Base-by-base conservation (phyloP, 768 basidiomycete species). In the Panellus pusillus region DNA sequence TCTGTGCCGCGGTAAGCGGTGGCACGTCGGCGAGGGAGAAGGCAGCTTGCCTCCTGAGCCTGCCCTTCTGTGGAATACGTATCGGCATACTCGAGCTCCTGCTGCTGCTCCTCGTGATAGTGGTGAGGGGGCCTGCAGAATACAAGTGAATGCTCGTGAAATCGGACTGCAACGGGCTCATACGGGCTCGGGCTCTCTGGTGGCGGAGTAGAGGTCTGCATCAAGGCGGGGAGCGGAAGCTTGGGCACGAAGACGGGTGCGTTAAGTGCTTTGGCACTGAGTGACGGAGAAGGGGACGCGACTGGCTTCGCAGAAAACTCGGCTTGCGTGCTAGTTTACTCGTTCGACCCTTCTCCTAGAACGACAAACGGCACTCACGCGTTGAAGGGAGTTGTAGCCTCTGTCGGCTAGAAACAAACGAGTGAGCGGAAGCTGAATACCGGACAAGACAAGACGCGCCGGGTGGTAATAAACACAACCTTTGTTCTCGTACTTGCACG, bases 231-330 rank as follows among this genome's bases (percentile, higher is more conserved):
- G 59, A 52, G 65, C 54, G 29, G 70, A 59, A 24, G 72, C 67
- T 89, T 91, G 17, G 91, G 91, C 18, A 93, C 82, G 57, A 93
- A 93, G 39, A 93, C 83, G 32, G 91, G 89, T 1, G 91, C 91
- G 66, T 92, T 89, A 49, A 91, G 79, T 3, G 88, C 87, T 58
- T 87, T 81, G 40, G 86, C 78, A 3, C 82, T 78, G 12, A 77
- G 70, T 4, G 69, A 77, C 65, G 13, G 75, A 57, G 9, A 68
- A 63, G 37, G 31, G 7, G 31, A 18, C 4, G 50, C 29, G 42
- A 50, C 24, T 17, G 65, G 62, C 47, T 63, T 63, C 31, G 72
- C 66, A 28, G 81, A 78, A 17, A 80, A 78, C 40, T 79, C 76
- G n/a, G 76, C 68, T 47, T 63, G 70, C 48, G 72, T 69, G 60